These are phyloP conservation scores for Globisporangium takayamanum DNA, from an alignment of 352 stramenopile genomes.

Conservation along the genomic window DNA sequence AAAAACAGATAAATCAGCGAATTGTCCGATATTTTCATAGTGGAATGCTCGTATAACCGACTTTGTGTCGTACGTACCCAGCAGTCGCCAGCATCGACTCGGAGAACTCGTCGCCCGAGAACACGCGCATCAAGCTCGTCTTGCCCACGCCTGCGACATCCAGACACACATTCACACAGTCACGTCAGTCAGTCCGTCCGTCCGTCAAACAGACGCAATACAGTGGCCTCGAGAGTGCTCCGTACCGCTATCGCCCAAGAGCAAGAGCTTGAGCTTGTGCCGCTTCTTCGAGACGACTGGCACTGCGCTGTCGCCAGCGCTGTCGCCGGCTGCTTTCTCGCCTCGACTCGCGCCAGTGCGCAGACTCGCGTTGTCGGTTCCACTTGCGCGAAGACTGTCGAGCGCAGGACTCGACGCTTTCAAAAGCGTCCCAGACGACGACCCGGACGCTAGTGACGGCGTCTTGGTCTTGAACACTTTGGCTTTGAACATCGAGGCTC, in stretches of 20 bases:
- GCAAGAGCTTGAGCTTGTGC: slow-evolving; percentile 87
- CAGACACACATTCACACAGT: not conserved
- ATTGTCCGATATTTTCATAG: too few species aligned
- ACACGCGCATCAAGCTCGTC: slow-evolving; percentile 91
- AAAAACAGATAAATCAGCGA: too few species aligned
- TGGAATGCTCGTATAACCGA: too few species aligned
- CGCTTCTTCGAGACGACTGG: slow-evolving; percentile 53
- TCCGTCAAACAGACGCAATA: slow-evolving; percentile 4
- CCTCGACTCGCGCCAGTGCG: not conserved
- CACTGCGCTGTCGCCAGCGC: slow-evolving; percentile 10
- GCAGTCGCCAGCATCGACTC: slow-evolving; percentile 88
- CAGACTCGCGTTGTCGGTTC: not conserved
- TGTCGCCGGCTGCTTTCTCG: slow-evolving; percentile 16
- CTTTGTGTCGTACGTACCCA: slow-evolving; percentile 43
- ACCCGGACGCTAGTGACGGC: not conserved
- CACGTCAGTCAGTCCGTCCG: not conserved
- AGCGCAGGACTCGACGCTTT: slow-evolving; percentile 9
- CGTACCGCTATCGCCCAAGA: slow-evolving; percentile 86
- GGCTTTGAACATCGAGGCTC: slow-evolving; percentile 67
- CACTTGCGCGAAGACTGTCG: slow-evolving; percentile 10
- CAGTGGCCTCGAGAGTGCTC: not conserved
- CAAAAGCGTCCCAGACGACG: not conserved
- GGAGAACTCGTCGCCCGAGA: slow-evolving; percentile 89
- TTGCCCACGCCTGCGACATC: slow-evolving; percentile 77
- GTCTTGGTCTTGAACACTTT: slow-evolving; percentile 65